Percentiles rank a stretch among this genome's conserved stretches.
These are phyloP conservation scores for Fusarium nygamai DNA, from an alignment of 2,329 filamentous ascomycete species.

Conservation along the genomic window DNA sequence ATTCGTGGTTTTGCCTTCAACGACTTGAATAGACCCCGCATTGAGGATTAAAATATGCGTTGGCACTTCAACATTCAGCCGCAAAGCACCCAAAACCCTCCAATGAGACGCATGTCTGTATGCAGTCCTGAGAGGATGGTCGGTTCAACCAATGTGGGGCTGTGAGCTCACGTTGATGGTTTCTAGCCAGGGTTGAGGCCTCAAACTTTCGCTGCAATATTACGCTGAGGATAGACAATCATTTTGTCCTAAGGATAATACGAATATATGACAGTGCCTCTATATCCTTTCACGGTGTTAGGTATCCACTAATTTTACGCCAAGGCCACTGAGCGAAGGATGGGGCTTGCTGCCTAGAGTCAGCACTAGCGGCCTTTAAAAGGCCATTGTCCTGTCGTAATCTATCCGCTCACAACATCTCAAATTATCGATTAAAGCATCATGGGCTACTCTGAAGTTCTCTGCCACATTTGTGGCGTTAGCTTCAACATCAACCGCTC, in stretches of 20 bases:
- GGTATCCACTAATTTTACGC: not conserved
- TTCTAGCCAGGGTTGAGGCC: too few relatives aligned
- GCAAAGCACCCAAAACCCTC: too few relatives aligned
- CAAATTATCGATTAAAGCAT: fast-evolving
- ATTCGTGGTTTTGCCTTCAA: too few relatives aligned
- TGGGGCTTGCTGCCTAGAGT: not conserved
- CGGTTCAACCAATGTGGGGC: too few relatives aligned
- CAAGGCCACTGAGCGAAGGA: not conserved
- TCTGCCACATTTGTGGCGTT: constrained; percentile 23
- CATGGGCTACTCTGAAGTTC: constrained; percentile 10
- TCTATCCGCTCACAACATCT: not conserved
- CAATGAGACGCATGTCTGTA: too few relatives aligned
- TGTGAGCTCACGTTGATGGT: too few relatives aligned
- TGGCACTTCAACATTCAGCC: too few relatives aligned
- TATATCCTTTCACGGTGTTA: not conserved
- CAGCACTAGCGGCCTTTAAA: not conserved
- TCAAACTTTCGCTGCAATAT: too few relatives aligned
- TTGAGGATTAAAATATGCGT: too few relatives aligned
- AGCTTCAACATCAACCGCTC: constrained; percentile 44
- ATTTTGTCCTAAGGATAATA: not conserved
- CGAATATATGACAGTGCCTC: not conserved
- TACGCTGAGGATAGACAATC: too few relatives aligned
- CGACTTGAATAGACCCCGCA: too few relatives aligned
- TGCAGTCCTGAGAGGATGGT: too few relatives aligned
- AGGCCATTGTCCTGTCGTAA: not conserved